Conservation (phyloP, 352 stramenopile genomes). For the Globisporangium viniferum region DNA sequence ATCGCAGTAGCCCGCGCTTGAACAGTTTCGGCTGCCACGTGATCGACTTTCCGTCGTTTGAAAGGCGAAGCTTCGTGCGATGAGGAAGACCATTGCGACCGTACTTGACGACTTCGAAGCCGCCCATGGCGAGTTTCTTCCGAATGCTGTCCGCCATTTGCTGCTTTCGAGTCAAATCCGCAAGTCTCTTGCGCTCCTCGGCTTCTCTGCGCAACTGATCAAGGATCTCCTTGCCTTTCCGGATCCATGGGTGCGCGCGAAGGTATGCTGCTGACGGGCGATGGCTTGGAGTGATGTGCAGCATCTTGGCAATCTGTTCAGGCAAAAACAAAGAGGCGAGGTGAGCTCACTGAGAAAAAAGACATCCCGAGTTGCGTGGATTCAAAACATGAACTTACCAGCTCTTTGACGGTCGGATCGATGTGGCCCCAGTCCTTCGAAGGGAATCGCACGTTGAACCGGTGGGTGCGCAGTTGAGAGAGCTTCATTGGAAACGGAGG, state of each 20-base stretch:
- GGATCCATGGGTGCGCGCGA: conserved; percentile 62
- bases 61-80: conserved; percentile 72
- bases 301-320: conserved; percentile 62
- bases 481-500: conserved; percentile 88
- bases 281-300: conserved; percentile 65
- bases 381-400: conserved; percentile 23
- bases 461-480: conserved; percentile 72
- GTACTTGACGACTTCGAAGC: conserved; percentile 81
- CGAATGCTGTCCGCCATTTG: conserved; percentile 60
- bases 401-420: conserved; percentile 58
- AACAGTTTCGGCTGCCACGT: conserved; percentile 77
- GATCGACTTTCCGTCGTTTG: conserved; percentile 60
- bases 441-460: conserved; percentile 80
- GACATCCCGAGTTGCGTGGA: neutral
- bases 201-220: conserved; percentile 43
- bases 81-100: conserved; percentile 72
- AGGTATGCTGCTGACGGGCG: conserved; percentile 62
- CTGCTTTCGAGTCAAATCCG: conserved; percentile 58
- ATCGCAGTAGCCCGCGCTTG: conserved; percentile 67
- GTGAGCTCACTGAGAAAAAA: neutral
- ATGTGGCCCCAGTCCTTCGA: conserved; percentile 77
- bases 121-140: conserved; percentile 64
- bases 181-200: conserved; percentile 39
- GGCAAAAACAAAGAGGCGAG: neutral
- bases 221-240: conserved; percentile 39